Evolutionary conservation across 495 filamentous ascomycete species (phyloP).

Genomic region (Xylaria nigripes): DNA sequence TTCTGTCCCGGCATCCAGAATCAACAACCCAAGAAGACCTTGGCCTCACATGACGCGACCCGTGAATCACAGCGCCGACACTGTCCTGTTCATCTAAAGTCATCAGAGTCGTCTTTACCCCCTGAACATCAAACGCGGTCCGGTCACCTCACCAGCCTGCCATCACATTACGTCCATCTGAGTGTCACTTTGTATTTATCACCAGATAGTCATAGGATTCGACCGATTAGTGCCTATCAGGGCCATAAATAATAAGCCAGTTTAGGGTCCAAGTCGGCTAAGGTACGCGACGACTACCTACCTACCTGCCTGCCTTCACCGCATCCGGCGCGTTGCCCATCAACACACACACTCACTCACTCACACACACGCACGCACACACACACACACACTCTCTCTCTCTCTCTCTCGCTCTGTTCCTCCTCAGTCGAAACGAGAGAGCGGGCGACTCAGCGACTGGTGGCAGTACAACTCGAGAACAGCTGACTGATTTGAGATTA

Average conservation of each 20-base stretch:
- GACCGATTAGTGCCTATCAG: background rate
- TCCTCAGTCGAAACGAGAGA: background rate
- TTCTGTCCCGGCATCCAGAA: background rate
- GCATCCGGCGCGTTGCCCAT: background rate
- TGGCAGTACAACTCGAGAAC: background rate
- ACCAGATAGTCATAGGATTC: background rate
- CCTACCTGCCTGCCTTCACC: too few relatives aligned
- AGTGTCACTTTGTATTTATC: background rate
- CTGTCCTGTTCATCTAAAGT: background rate
- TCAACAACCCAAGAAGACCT: background rate
- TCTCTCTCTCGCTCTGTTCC: background rate
- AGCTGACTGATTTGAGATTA: constrained; percentile 20
- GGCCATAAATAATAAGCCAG: background rate
- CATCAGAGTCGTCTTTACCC: background rate
- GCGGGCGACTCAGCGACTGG: background rate
- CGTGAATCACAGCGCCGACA: background rate
- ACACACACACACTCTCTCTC: too few relatives aligned
- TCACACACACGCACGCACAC: too few relatives aligned
- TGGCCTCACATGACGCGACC: constrained; percentile 8
- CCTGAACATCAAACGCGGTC: background rate
- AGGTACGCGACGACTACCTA: background rate
- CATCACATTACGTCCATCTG: background rate
- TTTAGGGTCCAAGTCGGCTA: background rate
- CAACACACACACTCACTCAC: too few relatives aligned
- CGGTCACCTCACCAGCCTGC: background rate